Evolutionary conservation across 768 basidiomycete species (phyloP).

Genomic region (Russula emetica): DNA sequence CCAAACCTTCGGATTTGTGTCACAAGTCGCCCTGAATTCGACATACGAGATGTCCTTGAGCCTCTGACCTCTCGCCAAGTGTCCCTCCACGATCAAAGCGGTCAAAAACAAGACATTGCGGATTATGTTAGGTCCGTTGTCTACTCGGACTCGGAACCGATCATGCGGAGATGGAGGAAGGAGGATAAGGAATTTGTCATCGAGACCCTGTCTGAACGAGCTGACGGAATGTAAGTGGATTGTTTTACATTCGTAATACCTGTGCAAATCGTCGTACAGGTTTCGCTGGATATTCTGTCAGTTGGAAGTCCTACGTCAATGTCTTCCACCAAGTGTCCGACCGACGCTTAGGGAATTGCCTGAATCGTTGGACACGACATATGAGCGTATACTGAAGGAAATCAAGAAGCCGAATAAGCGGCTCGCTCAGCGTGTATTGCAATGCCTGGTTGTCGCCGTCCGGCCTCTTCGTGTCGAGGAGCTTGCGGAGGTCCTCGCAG

Average conservation of each 20-base stretch:
- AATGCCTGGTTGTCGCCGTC: neutral
- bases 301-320: neutral
- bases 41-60: neutral
- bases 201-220: neutral
- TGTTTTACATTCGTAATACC: neutral
- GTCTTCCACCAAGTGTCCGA: neutral
- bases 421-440: neutral
- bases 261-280: neutral
- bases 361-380: neutral
- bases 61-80: neutral
- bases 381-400: neutral
- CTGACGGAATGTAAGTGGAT: neutral
- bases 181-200: neutral
- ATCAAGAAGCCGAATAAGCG: neutral
- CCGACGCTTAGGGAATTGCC: neutral
- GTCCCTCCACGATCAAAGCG: neutral
- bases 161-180: neutral
- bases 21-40: constrained; percentile 1
- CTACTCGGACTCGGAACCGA: neutral
- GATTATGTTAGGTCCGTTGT: neutral
- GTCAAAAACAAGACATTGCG: neutral
- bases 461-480: constrained; percentile 3
- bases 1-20: neutral
- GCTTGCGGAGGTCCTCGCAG: neutral
- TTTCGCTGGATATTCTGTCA: neutral